These are phyloP conservation scores for Nicotiana undulata DNA, from an alignment of 257 asterid genomes.

Conservation along the genomic window DNA sequence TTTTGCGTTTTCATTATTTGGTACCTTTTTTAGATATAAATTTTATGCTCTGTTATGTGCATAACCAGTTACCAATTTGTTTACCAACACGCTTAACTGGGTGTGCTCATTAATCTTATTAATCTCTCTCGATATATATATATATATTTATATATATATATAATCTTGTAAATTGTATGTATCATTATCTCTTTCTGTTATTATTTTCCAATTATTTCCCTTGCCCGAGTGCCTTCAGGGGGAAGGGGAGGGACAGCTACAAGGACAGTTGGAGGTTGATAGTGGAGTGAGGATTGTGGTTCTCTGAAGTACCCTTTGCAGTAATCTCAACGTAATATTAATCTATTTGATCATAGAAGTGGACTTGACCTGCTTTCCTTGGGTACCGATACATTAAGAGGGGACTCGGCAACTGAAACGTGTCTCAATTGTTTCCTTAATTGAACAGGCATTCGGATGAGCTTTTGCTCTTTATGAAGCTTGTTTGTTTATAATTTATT, in stretches of 20 bases:
- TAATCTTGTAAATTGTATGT: not conserved
- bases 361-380: not conserved
- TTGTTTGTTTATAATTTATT: not conserved
- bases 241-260: not conserved
- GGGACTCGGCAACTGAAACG: not conserved
- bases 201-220: not conserved
- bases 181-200: not conserved
- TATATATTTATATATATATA: too few relatives aligned
- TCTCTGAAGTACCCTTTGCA: not conserved
- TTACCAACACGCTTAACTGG: not conserved
- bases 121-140: too few relatives aligned
- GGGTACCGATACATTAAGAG: not conserved
- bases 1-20: not conserved
- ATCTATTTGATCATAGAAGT: not conserved
- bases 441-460: not conserved
- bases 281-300: not conserved
- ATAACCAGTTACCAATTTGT: not conserved
- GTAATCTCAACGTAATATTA: not conserved
- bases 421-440: not conserved
- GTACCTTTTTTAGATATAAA: not conserved
- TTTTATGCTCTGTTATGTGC: not conserved
- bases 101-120: not conserved
- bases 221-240: not conserved
- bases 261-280: not conserved
- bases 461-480: not conserved